Conservation (phyloP, 139 green algal species). For the Picocystis salinarum region DNA sequence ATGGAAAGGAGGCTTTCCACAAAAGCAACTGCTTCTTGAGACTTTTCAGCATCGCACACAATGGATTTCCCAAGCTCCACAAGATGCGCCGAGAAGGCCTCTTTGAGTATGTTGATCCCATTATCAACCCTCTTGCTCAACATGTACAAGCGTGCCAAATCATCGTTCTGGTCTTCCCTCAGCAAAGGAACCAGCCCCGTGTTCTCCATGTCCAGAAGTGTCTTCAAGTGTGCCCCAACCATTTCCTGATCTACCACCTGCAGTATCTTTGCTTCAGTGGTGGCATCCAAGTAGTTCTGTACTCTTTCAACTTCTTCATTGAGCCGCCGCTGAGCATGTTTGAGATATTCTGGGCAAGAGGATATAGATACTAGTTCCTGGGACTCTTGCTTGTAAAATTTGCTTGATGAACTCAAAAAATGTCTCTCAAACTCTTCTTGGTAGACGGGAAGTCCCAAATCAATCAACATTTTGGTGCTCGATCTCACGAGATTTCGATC, state of each 20-base stretch:
- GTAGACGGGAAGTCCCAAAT: slow-evolving; percentile 24
- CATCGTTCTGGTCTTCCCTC: slow-evolving; percentile 48
- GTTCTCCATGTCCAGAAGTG: slow-evolving; percentile 84
- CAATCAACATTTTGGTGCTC: slow-evolving; percentile 33
- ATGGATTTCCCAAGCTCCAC: slow-evolving; percentile 6
- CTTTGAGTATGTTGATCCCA: slow-evolving; percentile 41
- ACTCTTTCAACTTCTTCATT: slow-evolving; percentile 72
- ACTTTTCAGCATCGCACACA: neutral
- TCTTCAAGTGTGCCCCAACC: slow-evolving; percentile 51
- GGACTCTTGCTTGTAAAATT: slow-evolving; percentile 80
- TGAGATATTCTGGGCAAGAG: slow-evolving; percentile 80
- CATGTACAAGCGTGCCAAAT: slow-evolving; percentile 74
- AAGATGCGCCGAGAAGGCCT: slow-evolving; percentile 28
- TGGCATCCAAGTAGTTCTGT: slow-evolving; percentile 60
- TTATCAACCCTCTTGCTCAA: slow-evolving; percentile 60
- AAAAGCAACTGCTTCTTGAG: slow-evolving; percentile 50
- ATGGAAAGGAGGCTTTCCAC: slow-evolving; percentile 62
- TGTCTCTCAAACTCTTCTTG: slow-evolving; percentile 74
- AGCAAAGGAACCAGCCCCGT: slow-evolving; percentile 66
- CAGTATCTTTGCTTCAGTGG: slow-evolving; percentile 33
- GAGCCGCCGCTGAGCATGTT: slow-evolving; percentile 54
- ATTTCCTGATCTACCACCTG: slow-evolving; percentile 69
- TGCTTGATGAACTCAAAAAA: slow-evolving; percentile 57
- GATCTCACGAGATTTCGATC: slow-evolving; percentile 54
- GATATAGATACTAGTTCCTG: slow-evolving; percentile 42